Percentiles rank a stretch among this genome's conserved stretches.
These are phyloP conservation scores for Calcarisporium arbuscula DNA, from an alignment of 2,329 filamentous ascomycete species.

Conservation along the genomic window DNA sequence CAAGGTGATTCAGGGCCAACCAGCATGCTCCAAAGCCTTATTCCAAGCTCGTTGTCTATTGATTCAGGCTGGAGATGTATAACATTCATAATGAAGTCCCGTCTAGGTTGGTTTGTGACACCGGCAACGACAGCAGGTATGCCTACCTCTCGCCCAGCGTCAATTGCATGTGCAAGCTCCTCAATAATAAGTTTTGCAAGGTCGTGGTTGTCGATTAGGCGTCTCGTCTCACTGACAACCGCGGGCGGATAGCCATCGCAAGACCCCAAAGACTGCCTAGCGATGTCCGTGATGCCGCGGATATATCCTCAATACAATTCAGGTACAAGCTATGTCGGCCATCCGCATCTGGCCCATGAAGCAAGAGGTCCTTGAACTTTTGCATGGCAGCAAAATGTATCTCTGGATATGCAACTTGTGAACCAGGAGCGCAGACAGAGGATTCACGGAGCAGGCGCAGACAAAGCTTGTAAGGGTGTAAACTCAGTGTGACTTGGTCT, in stretches of 20 bases:
- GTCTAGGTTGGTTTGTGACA: slow-evolving; percentile 44
- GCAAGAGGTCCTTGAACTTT: slow-evolving; percentile 56
- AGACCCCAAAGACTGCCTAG: slow-evolving; percentile 69
- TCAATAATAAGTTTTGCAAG: slow-evolving; percentile 56
- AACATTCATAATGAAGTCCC: slow-evolving; percentile 51
- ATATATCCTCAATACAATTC: slow-evolving; percentile 63
- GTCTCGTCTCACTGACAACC: slow-evolving; percentile 44
- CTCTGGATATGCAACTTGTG: slow-evolving; percentile 51
- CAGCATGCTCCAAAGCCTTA: slow-evolving; percentile 64
- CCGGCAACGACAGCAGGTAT: slow-evolving; percentile 40
- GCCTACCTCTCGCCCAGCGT: slow-evolving; percentile 23
- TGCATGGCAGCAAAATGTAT: slow-evolving; percentile 58
- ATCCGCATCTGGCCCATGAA: slow-evolving; percentile 43
- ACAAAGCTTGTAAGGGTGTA: slow-evolving; percentile 44
- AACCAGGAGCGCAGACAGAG: slow-evolving; percentile 47
- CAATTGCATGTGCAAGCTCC: slow-evolving; percentile 54
- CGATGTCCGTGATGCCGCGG: slow-evolving; percentile 53
- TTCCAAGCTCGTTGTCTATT: slow-evolving; percentile 56
- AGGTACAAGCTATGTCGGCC: slow-evolving; percentile 58
- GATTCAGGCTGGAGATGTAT: slow-evolving; percentile 55
- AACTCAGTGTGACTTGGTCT: slow-evolving; percentile 25
- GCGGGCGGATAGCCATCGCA: slow-evolving; percentile 39
- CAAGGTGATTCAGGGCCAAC: slow-evolving; percentile 59
- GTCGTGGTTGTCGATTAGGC: slow-evolving; percentile 55
- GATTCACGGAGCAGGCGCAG: slow-evolving; percentile 68